phyloP scores from a whole-genome alignment of 1,284 basidiomycete genomes.

The Apiotrichum veenhuisii region DNA sequence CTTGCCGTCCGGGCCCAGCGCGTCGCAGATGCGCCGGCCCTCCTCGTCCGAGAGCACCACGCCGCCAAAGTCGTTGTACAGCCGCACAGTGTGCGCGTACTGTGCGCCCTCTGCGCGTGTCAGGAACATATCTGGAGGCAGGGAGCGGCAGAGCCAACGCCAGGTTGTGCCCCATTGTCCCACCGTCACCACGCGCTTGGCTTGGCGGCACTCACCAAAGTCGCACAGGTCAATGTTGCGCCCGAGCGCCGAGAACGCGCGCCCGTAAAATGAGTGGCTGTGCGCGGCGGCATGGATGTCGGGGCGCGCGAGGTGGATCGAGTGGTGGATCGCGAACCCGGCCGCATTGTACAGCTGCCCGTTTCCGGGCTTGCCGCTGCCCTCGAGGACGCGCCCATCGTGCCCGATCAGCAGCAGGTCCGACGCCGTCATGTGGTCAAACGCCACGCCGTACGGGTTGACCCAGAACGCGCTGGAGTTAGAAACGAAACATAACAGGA shows the following conservation, averaged over 20 bases:
- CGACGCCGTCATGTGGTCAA: constrained; percentile 53
- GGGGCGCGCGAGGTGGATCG: constrained; percentile 59
- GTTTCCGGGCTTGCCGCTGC: constrained; percentile 38
- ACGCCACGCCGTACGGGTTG: constrained; percentile 52
- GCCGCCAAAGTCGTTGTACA: constrained; percentile 46
- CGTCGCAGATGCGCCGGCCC: constrained; percentile 42
- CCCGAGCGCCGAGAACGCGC: constrained; percentile 61
- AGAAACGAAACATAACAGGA: too few relatives aligned
- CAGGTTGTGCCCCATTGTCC: too few relatives aligned
- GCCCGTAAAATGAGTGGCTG: constrained; percentile 62
- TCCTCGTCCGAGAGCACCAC: constrained; percentile 49
- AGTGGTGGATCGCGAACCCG: constrained; percentile 57
- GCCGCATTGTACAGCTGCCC: constrained; percentile 50
- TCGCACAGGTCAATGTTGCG: constrained; percentile 58
- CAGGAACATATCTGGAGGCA: background rate
- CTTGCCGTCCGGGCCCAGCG: constrained; percentile 44
- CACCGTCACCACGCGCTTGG: background rate
- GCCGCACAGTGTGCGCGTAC: constrained; percentile 39
- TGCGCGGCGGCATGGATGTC: constrained; percentile 64
- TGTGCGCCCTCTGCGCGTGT: constrained; percentile 19
- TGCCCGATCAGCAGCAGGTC: constrained; percentile 56
- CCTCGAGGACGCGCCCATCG: constrained; percentile 54
- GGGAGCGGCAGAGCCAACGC: too few relatives aligned
- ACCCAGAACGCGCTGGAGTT: constrained; percentile 55
- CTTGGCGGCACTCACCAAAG: constrained; percentile 47